Conservation (phyloP, 2,329 filamentous ascomycete species). For the Cercospora nicotianae region DNA sequence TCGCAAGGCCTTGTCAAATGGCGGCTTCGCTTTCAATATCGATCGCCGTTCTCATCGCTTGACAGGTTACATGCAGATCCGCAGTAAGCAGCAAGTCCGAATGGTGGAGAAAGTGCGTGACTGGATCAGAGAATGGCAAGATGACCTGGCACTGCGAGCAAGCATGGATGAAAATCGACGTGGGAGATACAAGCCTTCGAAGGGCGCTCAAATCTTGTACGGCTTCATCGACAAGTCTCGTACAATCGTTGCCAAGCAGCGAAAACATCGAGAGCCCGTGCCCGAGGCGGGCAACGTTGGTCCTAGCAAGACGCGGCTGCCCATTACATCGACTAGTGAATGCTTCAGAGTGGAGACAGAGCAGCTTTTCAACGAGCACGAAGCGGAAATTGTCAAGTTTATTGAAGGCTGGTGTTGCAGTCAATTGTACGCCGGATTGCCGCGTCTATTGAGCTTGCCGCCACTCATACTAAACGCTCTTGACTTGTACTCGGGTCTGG, state of each 20-base stretch:
- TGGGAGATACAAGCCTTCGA: conserved; percentile 19
- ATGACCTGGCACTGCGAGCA: conserved; percentile 43
- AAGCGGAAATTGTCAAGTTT: conserved; percentile 63
- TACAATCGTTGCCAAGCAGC: conserved; percentile 43
- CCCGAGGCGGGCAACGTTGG: conserved; percentile 38
- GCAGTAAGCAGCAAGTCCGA: conserved; percentile 55
- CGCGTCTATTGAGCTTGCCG: conserved; percentile 61
- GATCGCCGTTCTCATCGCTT: conserved; percentile 51
- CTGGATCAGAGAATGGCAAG: conserved; percentile 57
- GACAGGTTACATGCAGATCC: conserved; percentile 64
- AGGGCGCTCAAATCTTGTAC: conserved; percentile 36
- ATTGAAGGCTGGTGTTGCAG: conserved; percentile 67
- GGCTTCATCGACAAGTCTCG: conserved; percentile 46
- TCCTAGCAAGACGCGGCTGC: conserved; percentile 39
- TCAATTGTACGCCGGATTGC: conserved; percentile 54
- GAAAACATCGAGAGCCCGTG: conserved; percentile 41
- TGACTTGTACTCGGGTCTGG: conserved; percentile 59
- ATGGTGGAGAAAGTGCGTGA: conserved; percentile 53
- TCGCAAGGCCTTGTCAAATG: conserved; percentile 61
- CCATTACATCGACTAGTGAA: conserved; percentile 28
- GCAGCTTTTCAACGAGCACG: conserved; percentile 50
- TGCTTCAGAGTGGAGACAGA: conserved; percentile 29
- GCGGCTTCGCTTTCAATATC: conserved; percentile 63
- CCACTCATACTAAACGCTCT: conserved; percentile 64
- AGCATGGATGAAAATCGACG: conserved; percentile 21